phyloP scores from a whole-genome alignment of 768 basidiomycete genomes.

The Solioccasus polychromus region DNA sequence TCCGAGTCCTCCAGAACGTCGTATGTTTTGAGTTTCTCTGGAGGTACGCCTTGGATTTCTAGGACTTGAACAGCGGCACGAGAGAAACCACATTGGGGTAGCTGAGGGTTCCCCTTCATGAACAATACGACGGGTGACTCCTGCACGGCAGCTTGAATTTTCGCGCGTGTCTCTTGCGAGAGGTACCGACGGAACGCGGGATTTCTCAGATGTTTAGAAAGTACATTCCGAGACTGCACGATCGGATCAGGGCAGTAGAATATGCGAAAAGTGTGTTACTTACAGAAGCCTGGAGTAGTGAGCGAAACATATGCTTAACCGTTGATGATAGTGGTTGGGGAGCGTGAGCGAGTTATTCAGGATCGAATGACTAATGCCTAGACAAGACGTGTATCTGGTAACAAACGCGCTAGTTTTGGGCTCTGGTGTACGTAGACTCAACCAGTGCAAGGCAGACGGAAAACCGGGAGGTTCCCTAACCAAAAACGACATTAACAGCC shows the following conservation, averaged over 20 bases:
- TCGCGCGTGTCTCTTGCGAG: slow-evolving; percentile 56
- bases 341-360: no score
- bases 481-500: background rate
- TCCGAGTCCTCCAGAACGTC: slow-evolving; percentile 87
- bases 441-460: background rate
- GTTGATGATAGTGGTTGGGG: no score
- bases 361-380: no score
- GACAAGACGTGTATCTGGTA: no score
- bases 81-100: slow-evolving; percentile 94
- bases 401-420: no score
- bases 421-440: no score
- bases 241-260: background rate
- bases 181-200: slow-evolving; percentile 44
- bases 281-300: slow-evolving; percentile 12
- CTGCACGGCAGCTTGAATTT: slow-evolving; percentile 72
- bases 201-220: slow-evolving; percentile 6
- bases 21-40: slow-evolving; percentile 82
- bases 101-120: slow-evolving; percentile 93
- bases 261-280: background rate
- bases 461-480: no score
- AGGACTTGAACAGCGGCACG: slow-evolving; percentile 90
- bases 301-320: slow-evolving; percentile 23
- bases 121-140: slow-evolving; percentile 86
- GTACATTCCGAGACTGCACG: slow-evolving; percentile 12
- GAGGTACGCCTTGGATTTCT: slow-evolving; percentile 75